Percentiles rank a stretch among this genome's conserved stretches.
phyloP scores from a whole-genome alignment of 345 rosid species.

The Passiflora organensis region DNA sequence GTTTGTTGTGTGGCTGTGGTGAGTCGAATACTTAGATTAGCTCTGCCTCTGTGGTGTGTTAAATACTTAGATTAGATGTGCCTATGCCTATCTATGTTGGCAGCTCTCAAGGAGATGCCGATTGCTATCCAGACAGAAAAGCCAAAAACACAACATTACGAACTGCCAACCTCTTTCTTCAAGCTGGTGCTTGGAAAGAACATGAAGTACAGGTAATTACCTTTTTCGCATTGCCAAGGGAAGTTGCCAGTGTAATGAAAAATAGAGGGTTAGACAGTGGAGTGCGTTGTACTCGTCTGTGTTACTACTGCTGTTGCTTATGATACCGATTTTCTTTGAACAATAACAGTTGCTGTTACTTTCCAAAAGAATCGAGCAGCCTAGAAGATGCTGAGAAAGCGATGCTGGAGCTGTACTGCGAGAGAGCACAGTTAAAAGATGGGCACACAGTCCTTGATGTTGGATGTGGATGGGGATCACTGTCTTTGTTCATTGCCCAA shows the following conservation, averaged over 20 bases:
- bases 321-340: neutral
- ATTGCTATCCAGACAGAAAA: slow-evolving; percentile 62
- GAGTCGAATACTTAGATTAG: neutral
- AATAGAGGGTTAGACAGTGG: no score
- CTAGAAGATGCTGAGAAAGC: slow-evolving; percentile 82
- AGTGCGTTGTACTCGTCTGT: no score
- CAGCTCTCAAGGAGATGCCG: slow-evolving; percentile 73
- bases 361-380: slow-evolving; percentile 43
- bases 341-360: slow-evolving; percentile 61
- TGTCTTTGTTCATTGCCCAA: slow-evolving; percentile 61
- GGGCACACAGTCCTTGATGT: slow-evolving; percentile 75
- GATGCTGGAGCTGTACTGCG: slow-evolving; percentile 65
- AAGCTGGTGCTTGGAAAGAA: slow-evolving; percentile 68
- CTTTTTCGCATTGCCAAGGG: neutral
- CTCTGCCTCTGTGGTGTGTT: neutral
- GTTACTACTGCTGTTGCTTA: neutral
- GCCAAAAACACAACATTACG: slow-evolving; percentile 73
- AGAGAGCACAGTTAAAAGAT: slow-evolving; percentile 61
- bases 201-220: slow-evolving; percentile 60
- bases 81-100: slow-evolving; percentile 1
- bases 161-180: slow-evolving; percentile 84
- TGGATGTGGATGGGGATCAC: slow-evolving; percentile 96
- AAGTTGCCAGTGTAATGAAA: no score
- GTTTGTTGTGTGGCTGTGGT: neutral
- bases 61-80: neutral